These are phyloP conservation scores for Dichomitus squalens DNA, from an alignment of 1,284 basidiomycete genomes.

Conservation along the genomic window DNA sequence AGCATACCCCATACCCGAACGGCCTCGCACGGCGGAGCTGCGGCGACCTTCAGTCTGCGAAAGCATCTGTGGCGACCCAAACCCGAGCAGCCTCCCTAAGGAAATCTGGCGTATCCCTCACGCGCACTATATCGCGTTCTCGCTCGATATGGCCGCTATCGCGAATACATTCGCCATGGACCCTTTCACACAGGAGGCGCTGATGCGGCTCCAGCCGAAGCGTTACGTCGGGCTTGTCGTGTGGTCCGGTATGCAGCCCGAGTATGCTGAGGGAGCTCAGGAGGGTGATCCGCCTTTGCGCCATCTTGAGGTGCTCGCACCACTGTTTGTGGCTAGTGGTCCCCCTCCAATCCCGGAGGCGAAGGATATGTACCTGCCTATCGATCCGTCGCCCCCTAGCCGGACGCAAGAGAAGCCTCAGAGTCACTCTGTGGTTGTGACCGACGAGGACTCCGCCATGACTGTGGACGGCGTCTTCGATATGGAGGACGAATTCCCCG, in stretches of 20 bases:
- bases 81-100: conserved; percentile 5
- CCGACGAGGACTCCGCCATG: neutral
- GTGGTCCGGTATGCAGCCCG: conserved; percentile 7
- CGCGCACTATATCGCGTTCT: conserved; percentile 28
- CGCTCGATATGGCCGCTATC: conserved; percentile 12
- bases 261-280: neutral
- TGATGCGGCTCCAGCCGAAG: conserved; percentile 10
- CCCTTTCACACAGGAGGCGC: conserved; percentile 10
- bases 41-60: conserved; percentile 16
- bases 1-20: conserved; percentile 12
- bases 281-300: conserved; percentile 7
- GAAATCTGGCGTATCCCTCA: conserved; percentile 20
- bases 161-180: neutral
- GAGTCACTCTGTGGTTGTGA: neutral
- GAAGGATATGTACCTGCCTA: neutral
- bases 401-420: neutral
- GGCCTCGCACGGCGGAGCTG: conserved; percentile 16
- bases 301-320: conserved; percentile 22
- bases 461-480: neutral
- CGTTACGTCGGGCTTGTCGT: conserved; percentile 30
- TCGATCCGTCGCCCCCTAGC: neutral
- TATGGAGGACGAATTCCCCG: neutral
- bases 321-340: conserved; percentile 14
- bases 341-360: conserved; percentile 7
- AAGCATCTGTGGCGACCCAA: neutral